Base-by-base conservation (phyloP, 768 basidiomycete species). In the Hypsizygus marmoreus region DNA sequence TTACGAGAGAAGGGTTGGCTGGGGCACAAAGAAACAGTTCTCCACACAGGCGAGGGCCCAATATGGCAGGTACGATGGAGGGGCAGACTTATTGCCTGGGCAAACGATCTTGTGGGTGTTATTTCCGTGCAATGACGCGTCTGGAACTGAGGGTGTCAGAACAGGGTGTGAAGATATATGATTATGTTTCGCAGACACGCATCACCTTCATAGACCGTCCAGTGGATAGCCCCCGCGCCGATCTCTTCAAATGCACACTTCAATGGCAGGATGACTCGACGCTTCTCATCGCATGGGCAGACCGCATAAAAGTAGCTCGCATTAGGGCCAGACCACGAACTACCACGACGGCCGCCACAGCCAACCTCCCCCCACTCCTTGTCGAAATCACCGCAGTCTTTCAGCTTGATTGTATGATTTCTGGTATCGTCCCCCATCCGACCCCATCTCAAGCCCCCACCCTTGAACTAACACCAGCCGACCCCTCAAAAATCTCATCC, bases 1-100 rank as follows among this genome's bases (percentile, higher is more conserved):
- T 57, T 97, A 55, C 82, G 89, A 52, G 95, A 97, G 72, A 97
- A 97, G 61, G 91, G 94, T 5, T 97, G 97, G 95, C 68, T 97
- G 1, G 94, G 95, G 0, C 90, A 97, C 58, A 97, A 91, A 59
- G 94, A 95, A 63, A 90, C 86, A 0, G 65, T 86, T 5, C 63
- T 97, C 14, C 86, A 93, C 59, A 74, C 63, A 4, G 89, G 87
- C 4, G 97, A 98, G 67, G 97, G 95, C 9, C 91, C 97, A 0
- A 91, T 99, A 41, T 97, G 94, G 93, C 83, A 85, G 40, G 82
- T 86, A 8, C 78, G 86, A 46, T 98, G 97, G 97, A 74, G 82
- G 57, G 86, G 84, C 1, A 79, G 79, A 37, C 72, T 97, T 23
- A 92, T 97, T 53, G 94, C 93, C 0, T 99, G 97, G 97, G 92